Evolutionary conservation across 495 filamentous ascomycete genomes (phyloP), one percentile per base, ranked within the genome.

Genomic region (Penicillium maclennaniae): DNA sequence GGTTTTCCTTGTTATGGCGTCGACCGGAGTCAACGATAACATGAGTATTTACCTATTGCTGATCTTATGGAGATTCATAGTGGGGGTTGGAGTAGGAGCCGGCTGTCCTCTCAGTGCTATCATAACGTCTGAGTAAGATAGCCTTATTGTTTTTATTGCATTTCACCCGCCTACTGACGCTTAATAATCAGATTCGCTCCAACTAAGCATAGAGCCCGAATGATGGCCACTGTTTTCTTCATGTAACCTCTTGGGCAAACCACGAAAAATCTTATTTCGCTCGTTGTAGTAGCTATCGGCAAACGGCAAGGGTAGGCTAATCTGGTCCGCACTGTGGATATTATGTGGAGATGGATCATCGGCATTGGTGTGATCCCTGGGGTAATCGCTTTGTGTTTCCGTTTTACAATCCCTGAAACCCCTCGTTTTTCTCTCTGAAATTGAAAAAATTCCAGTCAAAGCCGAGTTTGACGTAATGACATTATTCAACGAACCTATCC

Each of bases 171-270:
- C 52, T 65, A 28, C 57, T 56, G 34, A 17, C 27, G 15, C n/a
- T n/a, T n/a, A n/a, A n/a, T n/a, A 44, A 27, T 12, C 28, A 79
- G 76, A 58, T 87, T 81, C 59, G 82, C 83, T 4, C 80, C 83
- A 0, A 81, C 76, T 3, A 76, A 77, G 43, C 77, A 75, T 21
- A 67, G 85, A 16, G 83, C 75, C 26, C 75, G 76, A 6, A 87
- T 88, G 84, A 72, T 88, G 64, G 82, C 81, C 8, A 77, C 77
- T 4, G 81, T 88, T 14, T 87, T 87, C 65, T 72, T 84, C 45
- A 83, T 82, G 78, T 85, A 88, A 45, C 79, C 83, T 0, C 55
- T 87, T 6, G 85, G 84, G 2, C 84, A 87, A 51, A 70, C 87
- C n/a, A 69, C 79, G 7, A 83, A 73, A 20, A 78, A 80, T n/a